Conservation (phyloP, 345 rosid genomes). For the Crucihimalaya himalaica region DNA sequence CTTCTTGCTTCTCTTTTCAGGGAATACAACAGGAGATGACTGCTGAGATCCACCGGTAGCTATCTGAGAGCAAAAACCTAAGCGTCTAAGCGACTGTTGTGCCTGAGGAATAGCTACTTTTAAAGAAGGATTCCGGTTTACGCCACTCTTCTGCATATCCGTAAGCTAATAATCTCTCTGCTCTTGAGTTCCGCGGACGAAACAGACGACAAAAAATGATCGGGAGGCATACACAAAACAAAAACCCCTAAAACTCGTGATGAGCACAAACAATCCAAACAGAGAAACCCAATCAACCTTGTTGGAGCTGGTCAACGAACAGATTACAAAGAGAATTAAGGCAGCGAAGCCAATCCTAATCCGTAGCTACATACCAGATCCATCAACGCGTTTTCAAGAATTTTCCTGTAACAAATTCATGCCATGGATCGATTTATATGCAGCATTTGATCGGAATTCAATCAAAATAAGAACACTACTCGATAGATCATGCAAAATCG, state of each 20-base stretch:
- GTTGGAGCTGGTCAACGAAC: conserved; percentile 29
- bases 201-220: conserved; percentile 33
- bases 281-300: neutral
- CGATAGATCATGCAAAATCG: conserved; percentile 19
- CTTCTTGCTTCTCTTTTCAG: conserved; percentile 80
- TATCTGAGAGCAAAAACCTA: conserved; percentile 79
- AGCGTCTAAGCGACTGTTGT: conserved; percentile 66
- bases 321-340: neutral
- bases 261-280: neutral
- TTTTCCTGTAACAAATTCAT: conserved; percentile 8
- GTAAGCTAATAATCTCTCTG: conserved; percentile 25
- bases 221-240: conserved; percentile 43
- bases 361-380: conserved; percentile 36
- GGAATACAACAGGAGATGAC: conserved; percentile 84
- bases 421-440: neutral
- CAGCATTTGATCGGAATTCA: conserved; percentile 28
- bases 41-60: conserved; percentile 60
- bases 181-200: conserved; percentile 31
- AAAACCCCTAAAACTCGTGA: conserved; percentile 29
- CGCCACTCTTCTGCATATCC: conserved; percentile 57
- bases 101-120: conserved; percentile 43
- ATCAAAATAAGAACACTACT: conserved; percentile 12
- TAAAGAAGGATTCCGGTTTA: conserved; percentile 40
- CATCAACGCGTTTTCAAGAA: conserved; percentile 11
- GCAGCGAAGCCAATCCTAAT: conserved; percentile 12